phyloP scores from a whole-genome alignment of 2,329 filamentous ascomycete genomes.

The Fusarium sp. region DNA sequence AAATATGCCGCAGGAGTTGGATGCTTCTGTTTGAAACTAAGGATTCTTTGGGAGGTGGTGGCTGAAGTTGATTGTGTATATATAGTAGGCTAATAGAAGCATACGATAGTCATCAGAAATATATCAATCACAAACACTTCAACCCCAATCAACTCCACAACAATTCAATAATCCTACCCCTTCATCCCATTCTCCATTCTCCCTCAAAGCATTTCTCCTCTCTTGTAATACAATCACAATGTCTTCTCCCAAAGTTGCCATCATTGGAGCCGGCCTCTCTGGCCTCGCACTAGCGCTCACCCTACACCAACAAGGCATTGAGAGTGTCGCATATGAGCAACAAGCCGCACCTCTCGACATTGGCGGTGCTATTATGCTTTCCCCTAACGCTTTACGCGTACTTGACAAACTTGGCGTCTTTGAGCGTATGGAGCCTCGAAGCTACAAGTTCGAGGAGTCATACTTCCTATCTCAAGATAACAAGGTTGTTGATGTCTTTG shows the following conservation, averaged over 20 bases:
- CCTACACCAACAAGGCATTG: constrained; percentile 66
- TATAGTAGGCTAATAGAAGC: not conserved
- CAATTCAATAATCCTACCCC: too few species aligned
- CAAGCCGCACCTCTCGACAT: constrained; percentile 61
- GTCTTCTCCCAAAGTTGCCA: constrained; percentile 45
- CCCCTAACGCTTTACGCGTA: constrained; percentile 70
- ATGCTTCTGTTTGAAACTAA: fast-evolving
- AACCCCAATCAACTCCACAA: fast-evolving
- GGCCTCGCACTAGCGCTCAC: constrained; percentile 70
- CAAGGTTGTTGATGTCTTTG: constrained; percentile 57
- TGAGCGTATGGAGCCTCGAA: constrained; percentile 58
- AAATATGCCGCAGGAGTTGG: not conserved
- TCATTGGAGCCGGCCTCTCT: constrained; percentile 57
- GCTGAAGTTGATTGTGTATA: constrained; percentile 5
- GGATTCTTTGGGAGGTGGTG: fast-evolving
- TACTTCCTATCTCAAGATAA: constrained; percentile 59
- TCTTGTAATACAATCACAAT: not conserved
- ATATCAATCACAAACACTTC: not conserved
- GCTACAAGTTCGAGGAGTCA: constrained; percentile 67
- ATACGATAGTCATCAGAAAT: not conserved
- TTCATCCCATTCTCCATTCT: fast-evolving
- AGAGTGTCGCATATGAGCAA: constrained; percentile 66
- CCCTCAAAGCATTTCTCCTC: too few species aligned
- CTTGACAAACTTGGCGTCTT: constrained; percentile 67
- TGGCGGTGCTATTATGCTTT: constrained; percentile 71